phyloP scores from a whole-genome alignment of 441 rosid species.

The Biscutella laevigata region DNA sequence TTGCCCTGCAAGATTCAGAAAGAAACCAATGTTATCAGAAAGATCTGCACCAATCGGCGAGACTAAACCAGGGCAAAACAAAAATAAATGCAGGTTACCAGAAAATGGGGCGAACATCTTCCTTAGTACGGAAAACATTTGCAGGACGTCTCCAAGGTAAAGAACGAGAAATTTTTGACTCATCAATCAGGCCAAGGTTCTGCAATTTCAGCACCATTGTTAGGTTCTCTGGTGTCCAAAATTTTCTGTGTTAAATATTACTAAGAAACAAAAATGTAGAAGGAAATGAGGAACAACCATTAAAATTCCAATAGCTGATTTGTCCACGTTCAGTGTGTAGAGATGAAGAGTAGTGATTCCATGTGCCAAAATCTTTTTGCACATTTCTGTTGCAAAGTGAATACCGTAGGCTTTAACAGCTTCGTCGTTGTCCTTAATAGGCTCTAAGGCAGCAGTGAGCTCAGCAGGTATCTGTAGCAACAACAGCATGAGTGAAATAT shows the following conservation, averaged over 20 bases:
- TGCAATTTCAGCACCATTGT: constrained; percentile 30
- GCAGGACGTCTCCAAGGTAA: constrained; percentile 97
- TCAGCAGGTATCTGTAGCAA: constrained; percentile 68
- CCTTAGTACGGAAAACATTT: constrained; percentile 76
- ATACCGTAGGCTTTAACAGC: constrained; percentile 83
- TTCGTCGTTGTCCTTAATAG: constrained; percentile 92
- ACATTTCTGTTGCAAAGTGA: constrained; percentile 93
- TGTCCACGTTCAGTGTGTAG: constrained; percentile 92
- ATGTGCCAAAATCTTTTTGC: constrained; percentile 82
- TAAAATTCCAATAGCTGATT: constrained; percentile 73
- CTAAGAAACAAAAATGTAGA: not conserved
- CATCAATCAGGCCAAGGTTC: constrained; percentile 93
- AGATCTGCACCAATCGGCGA: too few species aligned
- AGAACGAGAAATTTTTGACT: constrained; percentile 62
- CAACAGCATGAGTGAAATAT: not conserved
- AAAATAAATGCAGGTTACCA: too few species aligned
- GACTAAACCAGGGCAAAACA: too few species aligned
- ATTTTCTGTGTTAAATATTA: not conserved
- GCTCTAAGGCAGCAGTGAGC: constrained; percentile 76
- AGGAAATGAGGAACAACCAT: constrained; percentile 39
- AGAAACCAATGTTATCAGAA: not conserved
- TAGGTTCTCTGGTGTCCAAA: constrained; percentile 14
- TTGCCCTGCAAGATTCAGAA: constrained; percentile 56
- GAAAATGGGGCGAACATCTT: constrained; percentile 95
- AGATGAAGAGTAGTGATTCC: constrained; percentile 80